A percentile compares a stretch with the other conserved stretches of the same genome.
phyloP scores from a whole-genome alignment of 371 early-diverging fungal genomes.

The Mucor ambiguus region DNA sequence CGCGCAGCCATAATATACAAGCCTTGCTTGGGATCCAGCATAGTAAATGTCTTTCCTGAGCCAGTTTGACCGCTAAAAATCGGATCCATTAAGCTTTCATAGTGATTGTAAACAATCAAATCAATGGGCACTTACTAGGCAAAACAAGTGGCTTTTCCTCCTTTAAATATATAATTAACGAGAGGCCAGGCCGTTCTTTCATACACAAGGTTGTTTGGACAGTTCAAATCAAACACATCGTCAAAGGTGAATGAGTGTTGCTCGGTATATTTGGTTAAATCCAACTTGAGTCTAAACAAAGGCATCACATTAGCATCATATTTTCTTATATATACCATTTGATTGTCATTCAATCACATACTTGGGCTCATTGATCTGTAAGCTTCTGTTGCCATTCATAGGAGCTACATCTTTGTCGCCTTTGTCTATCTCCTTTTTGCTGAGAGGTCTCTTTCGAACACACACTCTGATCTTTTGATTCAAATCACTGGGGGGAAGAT shows the following conservation, averaged over 20 bases:
- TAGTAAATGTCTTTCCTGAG: slow-evolving; percentile 98
- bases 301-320: not conserved
- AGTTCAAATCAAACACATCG: slow-evolving; percentile 85
- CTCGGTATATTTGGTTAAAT: slow-evolving; percentile 92
- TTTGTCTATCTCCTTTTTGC: slow-evolving; percentile 71
- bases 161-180: slow-evolving; percentile 89
- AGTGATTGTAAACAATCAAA: not conserved
- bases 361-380: slow-evolving; percentile 88
- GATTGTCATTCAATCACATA: slow-evolving; percentile 31
- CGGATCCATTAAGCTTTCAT: not conserved
- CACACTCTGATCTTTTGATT: slow-evolving; percentile 89
- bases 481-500: slow-evolving; percentile 42
- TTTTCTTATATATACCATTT: not conserved
- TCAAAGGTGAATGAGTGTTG: slow-evolving; percentile 94
- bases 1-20: slow-evolving; percentile 92
- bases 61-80: slow-evolving; percentile 92
- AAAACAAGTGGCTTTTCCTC: slow-evolving; percentile 97
- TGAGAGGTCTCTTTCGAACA: slow-evolving; percentile 92
- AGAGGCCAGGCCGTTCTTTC: slow-evolving; percentile 84
- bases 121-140: slow-evolving; percentile 71
- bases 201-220: slow-evolving; percentile 86
- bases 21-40: slow-evolving; percentile 87
- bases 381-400: slow-evolving; percentile 59
- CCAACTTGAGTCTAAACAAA: slow-evolving; percentile 77
- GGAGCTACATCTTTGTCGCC: slow-evolving; percentile 82